Conservation (phyloP, 768 basidiomycete species). For the Tremella mesenterica region DNA sequence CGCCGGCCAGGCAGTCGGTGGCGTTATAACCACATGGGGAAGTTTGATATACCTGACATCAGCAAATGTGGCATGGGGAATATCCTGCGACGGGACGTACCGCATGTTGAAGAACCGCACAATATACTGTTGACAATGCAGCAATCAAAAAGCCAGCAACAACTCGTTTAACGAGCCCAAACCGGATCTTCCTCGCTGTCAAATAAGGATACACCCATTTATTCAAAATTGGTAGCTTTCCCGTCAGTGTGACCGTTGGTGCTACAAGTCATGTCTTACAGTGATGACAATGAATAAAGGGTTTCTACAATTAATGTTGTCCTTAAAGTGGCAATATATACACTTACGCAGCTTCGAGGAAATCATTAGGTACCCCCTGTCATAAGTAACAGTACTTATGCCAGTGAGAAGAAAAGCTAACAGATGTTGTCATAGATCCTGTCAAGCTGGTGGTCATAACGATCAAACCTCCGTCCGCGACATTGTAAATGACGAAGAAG, state of each 20-base stretch:
- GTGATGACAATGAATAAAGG: constrained; percentile 32
- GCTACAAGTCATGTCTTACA: not conserved
- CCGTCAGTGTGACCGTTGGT: not conserved
- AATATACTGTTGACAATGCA: constrained; percentile 10
- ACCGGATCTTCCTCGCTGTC: constrained; percentile 7
- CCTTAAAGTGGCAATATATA: not conserved
- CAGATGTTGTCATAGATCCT: constrained; percentile 31
- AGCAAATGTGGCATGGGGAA: constrained; percentile 13
- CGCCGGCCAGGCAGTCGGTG: constrained; percentile 26
- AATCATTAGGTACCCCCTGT: constrained; percentile 35
- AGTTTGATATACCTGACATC: constrained; percentile 23
- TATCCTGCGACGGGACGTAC: constrained; percentile 15
- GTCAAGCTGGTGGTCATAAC: constrained; percentile 24
- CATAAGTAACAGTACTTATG: not conserved
- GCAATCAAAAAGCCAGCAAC: constrained; percentile 12
- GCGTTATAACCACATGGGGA: constrained; percentile 42
- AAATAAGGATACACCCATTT: constrained; percentile 37
- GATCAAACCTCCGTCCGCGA: constrained; percentile 39
- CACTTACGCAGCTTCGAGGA: constrained; percentile 19
- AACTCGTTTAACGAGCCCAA: constrained; percentile 13
- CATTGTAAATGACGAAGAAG: constrained; percentile 39
- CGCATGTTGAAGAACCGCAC: constrained; percentile 8
- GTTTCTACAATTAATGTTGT: constrained; percentile 17
- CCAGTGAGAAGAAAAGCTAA: not conserved
- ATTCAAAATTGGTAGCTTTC: constrained; percentile 13